These are phyloP conservation scores for Coemansia sp. DNA, from an alignment of 192 early-diverging fungal species.

Conservation along the genomic window DNA sequence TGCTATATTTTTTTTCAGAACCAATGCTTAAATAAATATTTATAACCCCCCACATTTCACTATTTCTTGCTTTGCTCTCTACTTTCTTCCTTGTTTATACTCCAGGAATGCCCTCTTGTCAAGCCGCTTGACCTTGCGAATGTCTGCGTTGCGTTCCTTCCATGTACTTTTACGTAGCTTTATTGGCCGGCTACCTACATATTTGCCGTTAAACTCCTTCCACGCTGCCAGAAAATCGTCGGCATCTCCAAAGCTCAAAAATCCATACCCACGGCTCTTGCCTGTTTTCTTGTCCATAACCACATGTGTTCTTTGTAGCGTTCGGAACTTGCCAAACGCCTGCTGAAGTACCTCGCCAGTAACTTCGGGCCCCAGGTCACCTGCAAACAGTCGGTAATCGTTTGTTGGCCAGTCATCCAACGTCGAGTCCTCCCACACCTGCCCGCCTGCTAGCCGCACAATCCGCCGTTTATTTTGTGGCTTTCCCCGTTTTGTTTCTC, in stretches of 20 bases:
- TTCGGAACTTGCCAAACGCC: constrained; percentile 83
- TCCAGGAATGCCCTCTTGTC: constrained; percentile 45
- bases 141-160: constrained; percentile 86
- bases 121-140: constrained; percentile 50
- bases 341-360: constrained; percentile 77
- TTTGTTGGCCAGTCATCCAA: constrained; percentile 86
- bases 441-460: constrained; percentile 83
- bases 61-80: background rate
- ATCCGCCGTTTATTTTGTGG: constrained; percentile 50
- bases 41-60: background rate
- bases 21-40: no score
- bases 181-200: constrained; percentile 92
- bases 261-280: constrained; percentile 93
- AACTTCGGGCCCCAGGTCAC: constrained; percentile 93
- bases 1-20: no score
- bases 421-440: constrained; percentile 90
- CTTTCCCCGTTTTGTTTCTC: constrained; percentile 58
- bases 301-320: constrained; percentile 78
- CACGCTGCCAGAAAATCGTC: constrained; percentile 91
- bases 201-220: constrained; percentile 97
- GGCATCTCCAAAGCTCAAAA: constrained; percentile 88
- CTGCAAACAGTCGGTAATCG: constrained; percentile 92
- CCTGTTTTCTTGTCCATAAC: constrained; percentile 80
- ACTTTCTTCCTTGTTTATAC: constrained; percentile 32
- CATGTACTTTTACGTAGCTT: constrained; percentile 91